A percentile compares a stretch with the other conserved stretches of the same genome.
These are phyloP conservation scores for Neoboletus magnificus DNA, from an alignment of 768 basidiomycete genomes.

Conservation along the genomic window DNA sequence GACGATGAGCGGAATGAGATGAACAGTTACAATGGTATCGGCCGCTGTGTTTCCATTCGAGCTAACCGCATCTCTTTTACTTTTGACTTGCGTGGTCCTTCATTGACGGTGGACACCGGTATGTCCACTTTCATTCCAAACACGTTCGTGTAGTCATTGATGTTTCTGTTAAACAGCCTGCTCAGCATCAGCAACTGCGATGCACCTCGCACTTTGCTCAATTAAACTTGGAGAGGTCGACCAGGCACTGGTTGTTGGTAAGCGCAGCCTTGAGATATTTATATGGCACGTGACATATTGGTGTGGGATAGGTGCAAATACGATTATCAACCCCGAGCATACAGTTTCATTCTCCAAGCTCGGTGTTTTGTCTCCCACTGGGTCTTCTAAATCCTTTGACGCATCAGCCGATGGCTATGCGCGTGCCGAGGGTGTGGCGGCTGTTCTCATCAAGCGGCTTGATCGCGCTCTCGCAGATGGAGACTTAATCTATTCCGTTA, in stretches of 20 bases:
- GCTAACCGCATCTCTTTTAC: conserved; percentile 35
- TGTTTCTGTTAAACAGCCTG: conserved; percentile 27
- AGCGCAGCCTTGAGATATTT: not conserved
- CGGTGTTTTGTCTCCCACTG: conserved; percentile 35
- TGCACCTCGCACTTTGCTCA: conserved; percentile 47
- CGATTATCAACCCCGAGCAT: conserved; percentile 27
- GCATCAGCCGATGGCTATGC: conserved; percentile 34
- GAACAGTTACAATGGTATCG: conserved; percentile 27
- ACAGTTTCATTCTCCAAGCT: conserved; percentile 27
- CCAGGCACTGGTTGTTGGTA: conserved; percentile 41
- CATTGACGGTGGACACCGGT: conserved; percentile 42
- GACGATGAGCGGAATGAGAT: conserved; percentile 29
- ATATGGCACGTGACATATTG: not conserved
- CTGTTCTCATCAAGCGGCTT: conserved; percentile 34
- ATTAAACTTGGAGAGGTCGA: conserved; percentile 44
- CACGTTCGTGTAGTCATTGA: not conserved
- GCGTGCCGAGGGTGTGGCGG: conserved; percentile 28
- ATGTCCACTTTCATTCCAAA: not conserved
- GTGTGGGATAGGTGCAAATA: conserved; percentile 24
- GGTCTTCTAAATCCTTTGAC: conserved; percentile 33
- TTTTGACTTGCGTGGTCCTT: conserved; percentile 43
- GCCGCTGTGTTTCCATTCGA: conserved; percentile 30
- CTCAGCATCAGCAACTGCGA: conserved; percentile 44
- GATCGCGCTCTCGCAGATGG: conserved; percentile 31
- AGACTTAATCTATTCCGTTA: conserved; percentile 30